A percentile compares a stretch with the other conserved stretches of the same genome.
Conservation (phyloP, 345 rosid genomes). For the Linum lewisii region DNA sequence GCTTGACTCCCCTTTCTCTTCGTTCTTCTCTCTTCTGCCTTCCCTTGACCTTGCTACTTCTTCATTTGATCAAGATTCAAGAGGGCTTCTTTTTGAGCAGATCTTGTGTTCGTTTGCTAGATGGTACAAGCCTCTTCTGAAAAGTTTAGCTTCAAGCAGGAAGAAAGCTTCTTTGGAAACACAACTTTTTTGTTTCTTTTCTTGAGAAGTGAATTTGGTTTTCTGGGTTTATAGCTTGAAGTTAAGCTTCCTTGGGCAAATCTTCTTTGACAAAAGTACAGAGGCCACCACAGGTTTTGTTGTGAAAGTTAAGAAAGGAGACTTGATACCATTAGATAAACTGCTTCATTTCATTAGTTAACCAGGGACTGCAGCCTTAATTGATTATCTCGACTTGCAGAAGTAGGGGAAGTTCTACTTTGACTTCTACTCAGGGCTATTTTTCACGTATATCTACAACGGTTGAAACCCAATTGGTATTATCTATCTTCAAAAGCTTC, state of each 20-base stretch:
- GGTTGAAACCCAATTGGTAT: constrained; percentile 11
- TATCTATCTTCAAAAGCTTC: constrained; percentile 19
- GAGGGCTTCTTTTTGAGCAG: constrained; percentile 18
- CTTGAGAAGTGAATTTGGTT: constrained; percentile 13
- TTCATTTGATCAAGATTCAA: constrained; percentile 14
- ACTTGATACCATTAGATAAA: constrained; percentile 11
- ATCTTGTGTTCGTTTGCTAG: constrained; percentile 8
- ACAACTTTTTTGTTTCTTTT: constrained; percentile 23
- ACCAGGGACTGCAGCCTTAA: constrained; percentile 14
- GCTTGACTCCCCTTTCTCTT: too few species aligned
- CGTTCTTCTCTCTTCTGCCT: too few species aligned
- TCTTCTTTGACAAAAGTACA: too few species aligned
- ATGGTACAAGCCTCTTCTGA: constrained; percentile 11
- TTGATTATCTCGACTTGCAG: too few species aligned
- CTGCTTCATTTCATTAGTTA: constrained; percentile 2
- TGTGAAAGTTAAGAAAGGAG: too few species aligned
- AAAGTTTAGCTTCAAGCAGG: constrained; percentile 16
- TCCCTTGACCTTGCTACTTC: constrained; percentile 6
- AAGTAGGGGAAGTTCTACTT: too few species aligned
- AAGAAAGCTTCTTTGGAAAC: constrained; percentile 53
- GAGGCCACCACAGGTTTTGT: too few species aligned
- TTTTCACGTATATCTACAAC: constrained; percentile 13
- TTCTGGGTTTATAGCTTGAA: too few species aligned
- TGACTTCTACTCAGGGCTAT: too few species aligned
- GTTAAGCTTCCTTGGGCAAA: too few species aligned